phyloP scores from a whole-genome alignment of 176 grass and related monocot genomes.

The Hyparrhenia diplandra region DNA sequence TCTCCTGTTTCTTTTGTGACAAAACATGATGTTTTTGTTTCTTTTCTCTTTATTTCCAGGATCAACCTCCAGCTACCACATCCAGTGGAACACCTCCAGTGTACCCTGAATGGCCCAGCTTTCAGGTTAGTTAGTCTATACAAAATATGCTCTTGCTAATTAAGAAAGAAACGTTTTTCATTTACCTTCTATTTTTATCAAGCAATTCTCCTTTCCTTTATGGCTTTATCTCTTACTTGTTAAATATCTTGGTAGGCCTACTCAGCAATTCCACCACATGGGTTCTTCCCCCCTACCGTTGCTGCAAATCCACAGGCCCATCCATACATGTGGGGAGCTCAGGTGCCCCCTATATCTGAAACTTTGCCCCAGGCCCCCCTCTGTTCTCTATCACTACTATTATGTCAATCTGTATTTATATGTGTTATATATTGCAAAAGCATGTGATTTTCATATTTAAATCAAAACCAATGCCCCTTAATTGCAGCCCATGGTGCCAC shows the following conservation, averaged over 20 bases:
- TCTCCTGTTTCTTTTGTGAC: neutral
- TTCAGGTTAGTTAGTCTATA: slow-evolving; percentile 62
- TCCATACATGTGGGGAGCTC: slow-evolving; percentile 99
- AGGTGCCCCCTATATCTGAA: slow-evolving; percentile 40
- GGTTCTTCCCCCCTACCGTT: slow-evolving; percentile 61
- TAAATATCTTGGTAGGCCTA: slow-evolving; percentile 57
- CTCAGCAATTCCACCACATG: slow-evolving; percentile 76
- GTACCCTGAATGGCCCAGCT: slow-evolving; percentile 84
- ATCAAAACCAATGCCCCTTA: slow-evolving; percentile 18
- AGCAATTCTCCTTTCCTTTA: neutral
- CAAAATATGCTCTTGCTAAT: slow-evolving; percentile 1
- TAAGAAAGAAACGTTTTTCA: neutral
- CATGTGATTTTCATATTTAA: slow-evolving; percentile 21
- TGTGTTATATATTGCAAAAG: neutral
- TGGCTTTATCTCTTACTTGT: neutral
- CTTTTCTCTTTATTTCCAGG: slow-evolving; percentile 45
- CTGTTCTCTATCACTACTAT: slow-evolving; percentile 15
- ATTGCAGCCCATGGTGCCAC: slow-evolving; percentile 80
- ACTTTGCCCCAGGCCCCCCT: neutral
- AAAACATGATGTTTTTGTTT: slow-evolving; percentile 12
- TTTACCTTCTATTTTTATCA: slow-evolving; percentile 3
- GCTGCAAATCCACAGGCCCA: slow-evolving; percentile 71
- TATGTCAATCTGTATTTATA: neutral
- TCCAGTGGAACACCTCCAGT: slow-evolving; percentile 46
- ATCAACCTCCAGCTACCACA: slow-evolving; percentile 60